Conservation (phyloP, 1,284 basidiomycete genomes). For the Rhodotorula sp. region DNA sequence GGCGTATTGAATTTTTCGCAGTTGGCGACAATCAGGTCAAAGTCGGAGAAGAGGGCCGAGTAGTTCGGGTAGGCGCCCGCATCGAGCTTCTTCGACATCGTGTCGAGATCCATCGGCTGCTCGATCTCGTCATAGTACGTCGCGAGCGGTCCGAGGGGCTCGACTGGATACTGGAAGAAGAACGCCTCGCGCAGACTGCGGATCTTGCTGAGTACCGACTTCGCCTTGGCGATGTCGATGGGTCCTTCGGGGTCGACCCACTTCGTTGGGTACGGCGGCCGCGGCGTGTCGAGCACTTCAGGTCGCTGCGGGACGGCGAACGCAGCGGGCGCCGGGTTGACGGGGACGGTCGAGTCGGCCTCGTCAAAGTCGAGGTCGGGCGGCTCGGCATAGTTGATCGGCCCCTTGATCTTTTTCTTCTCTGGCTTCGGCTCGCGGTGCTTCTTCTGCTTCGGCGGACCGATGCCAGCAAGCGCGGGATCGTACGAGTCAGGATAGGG, state of each 20-base stretch:
- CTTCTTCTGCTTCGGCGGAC: conserved; percentile 13
- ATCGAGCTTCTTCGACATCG: conserved; percentile 71
- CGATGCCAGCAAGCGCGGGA: neutral
- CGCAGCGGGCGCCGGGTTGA: neutral
- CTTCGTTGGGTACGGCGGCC: conserved; percentile 22
- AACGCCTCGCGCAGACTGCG: conserved; percentile 66
- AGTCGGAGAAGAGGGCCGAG: conserved; percentile 77
- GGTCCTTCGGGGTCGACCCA: conserved; percentile 39
- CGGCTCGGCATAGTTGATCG: conserved; percentile 36
- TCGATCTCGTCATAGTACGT: conserved; percentile 94
- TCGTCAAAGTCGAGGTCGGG: conserved; percentile 27
- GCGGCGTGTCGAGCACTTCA: conserved; percentile 53
- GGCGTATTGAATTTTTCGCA: conserved; percentile 76
- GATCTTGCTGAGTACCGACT: conserved; percentile 66
- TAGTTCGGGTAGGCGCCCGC: conserved; percentile 67
- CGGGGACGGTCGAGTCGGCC: conserved; percentile 1
- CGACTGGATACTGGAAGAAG: conserved; percentile 82
- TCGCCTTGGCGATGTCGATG: conserved; percentile 61
- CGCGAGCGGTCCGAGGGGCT: conserved; percentile 64
- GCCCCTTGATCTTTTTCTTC: conserved; percentile 30
- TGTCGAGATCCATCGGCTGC: conserved; percentile 91
- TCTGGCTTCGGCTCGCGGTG: conserved; percentile 19
- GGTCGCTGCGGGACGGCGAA: conserved; percentile 58
- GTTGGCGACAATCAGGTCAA: conserved; percentile 82
- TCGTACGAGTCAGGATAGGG: conserved; percentile 15